Conservation (phyloP, 2,329 filamentous ascomycete genomes). For the Gnomoniopsis sp. region DNA sequence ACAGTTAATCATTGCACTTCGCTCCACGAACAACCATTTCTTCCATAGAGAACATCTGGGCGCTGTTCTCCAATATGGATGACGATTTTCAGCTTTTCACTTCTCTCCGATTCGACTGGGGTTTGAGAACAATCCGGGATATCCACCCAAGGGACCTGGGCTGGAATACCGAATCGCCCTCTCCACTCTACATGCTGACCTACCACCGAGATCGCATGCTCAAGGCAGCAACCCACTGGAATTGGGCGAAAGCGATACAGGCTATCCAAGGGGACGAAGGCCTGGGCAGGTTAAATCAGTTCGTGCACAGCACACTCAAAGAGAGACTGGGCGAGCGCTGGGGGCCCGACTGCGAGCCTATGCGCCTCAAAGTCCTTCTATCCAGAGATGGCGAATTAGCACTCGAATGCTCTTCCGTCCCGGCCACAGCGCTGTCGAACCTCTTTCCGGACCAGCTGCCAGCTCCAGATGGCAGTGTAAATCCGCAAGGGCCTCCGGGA, state of each 20-base stretch:
- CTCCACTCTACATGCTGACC: conserved; percentile 74
- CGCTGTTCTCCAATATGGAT: conserved; percentile 26
- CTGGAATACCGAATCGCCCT: conserved; percentile 51
- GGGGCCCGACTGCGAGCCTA: conserved; percentile 28
- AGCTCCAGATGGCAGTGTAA: conserved; percentile 30
- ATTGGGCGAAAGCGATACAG: conserved; percentile 46
- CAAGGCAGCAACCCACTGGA: conserved; percentile 55
- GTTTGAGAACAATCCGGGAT: conserved; percentile 42
- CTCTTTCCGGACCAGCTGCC: conserved; percentile 58
- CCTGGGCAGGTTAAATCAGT: conserved; percentile 38
- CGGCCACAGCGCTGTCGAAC: conserved; percentile 41
- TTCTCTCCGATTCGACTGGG: conserved; percentile 68
- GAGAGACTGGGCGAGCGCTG: neutral
- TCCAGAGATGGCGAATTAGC: conserved; percentile 43
- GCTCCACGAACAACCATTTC: neutral
- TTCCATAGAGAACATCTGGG: no score
- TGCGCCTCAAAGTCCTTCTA: conserved; percentile 56
- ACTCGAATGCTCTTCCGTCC: conserved; percentile 35
- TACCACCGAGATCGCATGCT: conserved; percentile 77
- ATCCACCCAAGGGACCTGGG: conserved; percentile 38
- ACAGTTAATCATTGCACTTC: neutral
- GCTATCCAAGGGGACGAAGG: conserved; percentile 43
- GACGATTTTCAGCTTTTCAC: conserved; percentile 62
- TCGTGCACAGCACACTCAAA: conserved; percentile 29
- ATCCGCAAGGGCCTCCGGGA: neutral